phyloP scores from a whole-genome alignment of 495 filamentous ascomycete species.

The Tuber umbilicatum region DNA sequence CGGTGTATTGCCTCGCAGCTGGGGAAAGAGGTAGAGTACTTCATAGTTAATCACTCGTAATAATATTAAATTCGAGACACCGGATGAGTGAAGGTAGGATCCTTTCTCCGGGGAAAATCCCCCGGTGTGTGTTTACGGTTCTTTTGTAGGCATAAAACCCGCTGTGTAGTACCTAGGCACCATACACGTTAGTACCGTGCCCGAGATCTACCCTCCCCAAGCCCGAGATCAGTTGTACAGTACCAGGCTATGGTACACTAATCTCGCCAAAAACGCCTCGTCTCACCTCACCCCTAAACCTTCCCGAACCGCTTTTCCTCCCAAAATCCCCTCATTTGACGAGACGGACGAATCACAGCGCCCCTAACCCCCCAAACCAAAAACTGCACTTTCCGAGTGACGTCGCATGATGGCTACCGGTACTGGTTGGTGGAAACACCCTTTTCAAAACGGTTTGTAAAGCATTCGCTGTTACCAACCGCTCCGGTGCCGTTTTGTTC shows the following conservation, averaged over 20 bases:
- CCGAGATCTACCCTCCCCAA: background rate
- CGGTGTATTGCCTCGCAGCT: too few species aligned
- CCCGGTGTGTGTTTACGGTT: background rate
- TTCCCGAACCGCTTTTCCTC: background rate
- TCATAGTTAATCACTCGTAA: background rate
- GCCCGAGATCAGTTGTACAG: background rate
- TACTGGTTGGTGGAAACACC: background rate
- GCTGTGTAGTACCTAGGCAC: background rate
- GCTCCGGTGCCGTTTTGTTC: background rate
- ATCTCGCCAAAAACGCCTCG: too few species aligned
- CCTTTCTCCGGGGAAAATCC: background rate
- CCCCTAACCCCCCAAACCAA: background rate
- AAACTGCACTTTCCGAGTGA: background rate
- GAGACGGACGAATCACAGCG: background rate
- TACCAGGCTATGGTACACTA: too few species aligned
- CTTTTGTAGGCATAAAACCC: background rate
- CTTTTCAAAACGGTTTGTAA: background rate
- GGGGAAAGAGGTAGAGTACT: background rate
- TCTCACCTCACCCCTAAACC: too few species aligned
- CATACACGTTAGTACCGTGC: background rate
- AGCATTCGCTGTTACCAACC: background rate
- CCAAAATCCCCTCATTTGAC: background rate
- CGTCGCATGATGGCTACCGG: background rate
- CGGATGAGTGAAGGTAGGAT: background rate
- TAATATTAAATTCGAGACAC: background rate